Base-by-base conservation (phyloP, 768 basidiomycete species). In the Candolleomyces efflorescens region DNA sequence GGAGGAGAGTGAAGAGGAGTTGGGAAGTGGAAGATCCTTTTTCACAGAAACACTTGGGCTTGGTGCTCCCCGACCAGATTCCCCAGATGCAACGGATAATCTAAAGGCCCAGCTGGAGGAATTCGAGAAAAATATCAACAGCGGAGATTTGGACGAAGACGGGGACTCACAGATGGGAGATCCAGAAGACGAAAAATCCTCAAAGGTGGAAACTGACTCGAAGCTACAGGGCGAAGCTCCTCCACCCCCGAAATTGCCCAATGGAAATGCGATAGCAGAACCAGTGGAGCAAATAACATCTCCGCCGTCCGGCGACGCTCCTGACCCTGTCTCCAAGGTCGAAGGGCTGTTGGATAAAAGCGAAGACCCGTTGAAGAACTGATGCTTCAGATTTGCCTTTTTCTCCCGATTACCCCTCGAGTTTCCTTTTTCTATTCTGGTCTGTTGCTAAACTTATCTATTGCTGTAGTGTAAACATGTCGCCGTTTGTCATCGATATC, bases 281-380 rank as follows among this genome's bases (percentile, higher is more conserved):
- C 75, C 78, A 5, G 76, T 76, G 24, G 70, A 73, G 56, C 87
- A 87, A 64, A 70, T 84, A 43, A 68, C 74, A 18, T 73, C 79
- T 5, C 67, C 73, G 38, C 82, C 85, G 12, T 71, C 74, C 52
- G 84, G 83, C 26, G 85, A 87, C 60, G 78, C 73, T 54, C 78
- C 79, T 26, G 74, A 79, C 59, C 74, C 82, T 5, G 80, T 78
- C 11, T 73, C 80, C n/a, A 75, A 78, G 65, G 79, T 73, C 27
- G 87, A 90, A 65, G 86, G 85, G n/a, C 74, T 88, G 38, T 71
- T 85, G 69, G 84, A 89, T 65, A 70, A 74, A 56, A 86, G 82
- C 67, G 86, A 89, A 72, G 81, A 82, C 68, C 83, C 85, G 9
- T 56, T 76, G 62, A 77, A 74, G 64, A 64, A 59, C 55, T 69